Conservation (phyloP, 257 asterid species). For the Fraxinus cuspidata region DNA sequence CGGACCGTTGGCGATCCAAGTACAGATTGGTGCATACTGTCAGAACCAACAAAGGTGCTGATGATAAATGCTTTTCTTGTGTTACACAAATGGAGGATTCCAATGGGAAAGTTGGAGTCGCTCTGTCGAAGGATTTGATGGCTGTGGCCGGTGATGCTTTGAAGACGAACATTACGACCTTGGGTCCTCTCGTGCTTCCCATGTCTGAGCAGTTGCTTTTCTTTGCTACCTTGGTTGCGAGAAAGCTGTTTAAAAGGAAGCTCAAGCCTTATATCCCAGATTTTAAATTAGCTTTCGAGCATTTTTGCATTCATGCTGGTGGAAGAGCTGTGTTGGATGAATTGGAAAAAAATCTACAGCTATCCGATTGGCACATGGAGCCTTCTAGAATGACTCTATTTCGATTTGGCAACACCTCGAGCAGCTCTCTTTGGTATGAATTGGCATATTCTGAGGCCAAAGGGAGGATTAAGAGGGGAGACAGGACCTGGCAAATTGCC, state of each 20-base stretch:
- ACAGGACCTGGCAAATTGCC: slow-evolving; percentile 52
- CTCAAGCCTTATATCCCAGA: slow-evolving; percentile 53
- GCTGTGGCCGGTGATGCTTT: slow-evolving; percentile 55
- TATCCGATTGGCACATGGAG: slow-evolving; percentile 53
- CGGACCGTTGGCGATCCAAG: slow-evolving; percentile 34
- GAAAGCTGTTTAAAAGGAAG: slow-evolving; percentile 43
- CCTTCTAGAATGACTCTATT: slow-evolving; percentile 53
- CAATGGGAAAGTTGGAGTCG: slow-evolving; percentile 39
- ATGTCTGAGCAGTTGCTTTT: slow-evolving; percentile 52
- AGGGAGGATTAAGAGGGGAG: slow-evolving; percentile 52
- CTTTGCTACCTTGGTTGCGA: slow-evolving; percentile 42
- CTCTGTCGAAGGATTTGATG: slow-evolving; percentile 46
- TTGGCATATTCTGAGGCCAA: slow-evolving; percentile 46
- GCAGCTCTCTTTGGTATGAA: slow-evolving; percentile 57
- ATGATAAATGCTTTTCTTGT: slow-evolving; percentile 49
- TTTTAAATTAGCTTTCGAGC: slow-evolving; percentile 48
- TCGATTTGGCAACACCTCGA: slow-evolving; percentile 52
- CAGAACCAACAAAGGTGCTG: slow-evolving; percentile 50
- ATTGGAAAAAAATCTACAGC: slow-evolving; percentile 49
- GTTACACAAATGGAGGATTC: slow-evolving; percentile 48
- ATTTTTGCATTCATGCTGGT: slow-evolving; percentile 56
- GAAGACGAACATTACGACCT: slow-evolving; percentile 49
- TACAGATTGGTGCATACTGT: slow-evolving; percentile 46
- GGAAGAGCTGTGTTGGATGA: slow-evolving; percentile 53
- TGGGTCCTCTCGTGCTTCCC: slow-evolving; percentile 55